Conservation (phyloP, 129 eudicot genomes). For the Saposhnikovia divaricata region DNA sequence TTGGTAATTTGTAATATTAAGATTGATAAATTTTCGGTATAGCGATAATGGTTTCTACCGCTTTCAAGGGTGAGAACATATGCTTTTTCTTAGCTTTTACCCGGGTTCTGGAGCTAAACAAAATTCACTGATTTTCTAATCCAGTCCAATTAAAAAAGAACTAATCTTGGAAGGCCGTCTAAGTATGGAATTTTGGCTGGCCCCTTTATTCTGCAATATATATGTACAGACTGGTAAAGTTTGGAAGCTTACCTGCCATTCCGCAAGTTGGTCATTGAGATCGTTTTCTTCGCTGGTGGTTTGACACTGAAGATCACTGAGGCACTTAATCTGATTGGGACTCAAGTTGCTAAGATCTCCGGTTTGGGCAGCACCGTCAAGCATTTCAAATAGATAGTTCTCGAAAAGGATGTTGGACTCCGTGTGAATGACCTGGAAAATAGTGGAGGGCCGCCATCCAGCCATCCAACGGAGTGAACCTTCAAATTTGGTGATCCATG, state of each 20-base stretch:
- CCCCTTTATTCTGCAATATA: no score
- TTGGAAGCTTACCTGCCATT: constrained; percentile 65
- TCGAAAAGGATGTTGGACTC: constrained; percentile 65
- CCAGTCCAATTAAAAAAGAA: neutral
- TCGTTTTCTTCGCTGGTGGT: constrained; percentile 62
- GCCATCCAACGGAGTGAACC: constrained; percentile 69
- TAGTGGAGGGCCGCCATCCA: constrained; percentile 89
- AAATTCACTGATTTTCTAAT: neutral
- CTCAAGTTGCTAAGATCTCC: constrained; percentile 79
- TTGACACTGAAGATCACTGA: constrained; percentile 70
- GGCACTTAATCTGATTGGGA: constrained; percentile 53
- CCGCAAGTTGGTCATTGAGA: constrained; percentile 49
- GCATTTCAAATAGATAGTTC: constrained; percentile 45
- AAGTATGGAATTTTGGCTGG: neutral
- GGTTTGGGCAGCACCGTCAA: constrained; percentile 35
- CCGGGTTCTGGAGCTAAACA: no score
- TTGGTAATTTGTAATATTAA: no score
- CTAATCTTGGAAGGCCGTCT: neutral
- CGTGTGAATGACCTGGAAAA: constrained; percentile 69
- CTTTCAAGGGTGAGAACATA: no score
- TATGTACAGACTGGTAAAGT: no score
- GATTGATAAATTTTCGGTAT: no score
- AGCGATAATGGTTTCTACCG: no score
- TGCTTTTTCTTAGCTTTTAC: no score
- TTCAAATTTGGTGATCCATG: constrained; percentile 62